These are phyloP conservation scores for Tetrapisispora pingtungensis DNA, from an alignment of 805 yeast genomes.

Conservation along the genomic window DNA sequence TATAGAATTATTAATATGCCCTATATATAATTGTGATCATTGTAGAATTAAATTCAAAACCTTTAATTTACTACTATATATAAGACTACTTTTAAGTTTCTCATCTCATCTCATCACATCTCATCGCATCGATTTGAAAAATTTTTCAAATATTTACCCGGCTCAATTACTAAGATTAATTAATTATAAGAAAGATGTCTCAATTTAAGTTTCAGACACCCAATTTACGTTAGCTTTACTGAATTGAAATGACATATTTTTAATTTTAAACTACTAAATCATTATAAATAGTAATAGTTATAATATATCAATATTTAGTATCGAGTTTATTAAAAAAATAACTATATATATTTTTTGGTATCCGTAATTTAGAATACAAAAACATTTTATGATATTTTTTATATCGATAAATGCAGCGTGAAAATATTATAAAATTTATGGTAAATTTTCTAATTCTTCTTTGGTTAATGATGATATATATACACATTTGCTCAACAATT, in stretches of 20 bases:
- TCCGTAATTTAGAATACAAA: too few relatives aligned
- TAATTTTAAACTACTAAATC: too few relatives aligned
- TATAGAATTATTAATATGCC: too few relatives aligned
- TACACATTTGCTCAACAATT: constrained; percentile 70
- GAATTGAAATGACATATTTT: too few relatives aligned
- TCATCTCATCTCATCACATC: constrained; percentile 5
- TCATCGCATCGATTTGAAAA: constrained; percentile 4
- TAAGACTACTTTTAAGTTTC: not conserved
- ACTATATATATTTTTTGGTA: too few relatives aligned
- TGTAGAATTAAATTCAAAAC: not conserved
- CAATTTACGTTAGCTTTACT: too few relatives aligned
- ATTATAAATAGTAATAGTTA: too few relatives aligned
- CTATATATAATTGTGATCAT: too few relatives aligned
- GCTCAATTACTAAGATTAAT: not conserved
- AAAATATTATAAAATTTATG: not conserved
- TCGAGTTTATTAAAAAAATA: not conserved
- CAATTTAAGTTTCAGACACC: too few relatives aligned
- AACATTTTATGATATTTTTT: too few relatives aligned
- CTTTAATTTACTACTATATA: not conserved
- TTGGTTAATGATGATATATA: constrained; percentile 66
- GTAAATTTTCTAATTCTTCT: constrained; percentile 35
- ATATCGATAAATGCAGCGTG: not conserved
- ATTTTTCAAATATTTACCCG: constrained; percentile 4
- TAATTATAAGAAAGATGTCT: not conserved
- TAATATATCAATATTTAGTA: too few relatives aligned